A percentile compares a stretch with the other conserved stretches of the same genome.
Conservation (phyloP, 192 early-diverging fungal species). For the Geranomyces variabilis region DNA sequence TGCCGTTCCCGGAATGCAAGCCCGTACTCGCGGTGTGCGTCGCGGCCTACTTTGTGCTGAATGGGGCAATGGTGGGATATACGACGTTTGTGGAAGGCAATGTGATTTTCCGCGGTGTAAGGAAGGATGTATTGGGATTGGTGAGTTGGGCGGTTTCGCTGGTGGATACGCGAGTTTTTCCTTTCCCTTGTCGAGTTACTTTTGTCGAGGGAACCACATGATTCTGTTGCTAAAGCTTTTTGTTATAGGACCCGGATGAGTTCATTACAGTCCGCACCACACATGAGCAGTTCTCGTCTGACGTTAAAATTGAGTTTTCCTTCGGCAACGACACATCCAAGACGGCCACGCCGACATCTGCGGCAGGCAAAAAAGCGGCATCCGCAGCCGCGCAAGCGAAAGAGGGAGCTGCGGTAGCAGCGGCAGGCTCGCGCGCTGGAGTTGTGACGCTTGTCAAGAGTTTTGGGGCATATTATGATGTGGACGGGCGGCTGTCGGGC, state of each 20-base stretch:
- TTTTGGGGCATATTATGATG: conserved; percentile 48
- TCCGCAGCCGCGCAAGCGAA: background rate
- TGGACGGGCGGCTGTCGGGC: conserved; percentile 41
- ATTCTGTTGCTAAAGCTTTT: background rate
- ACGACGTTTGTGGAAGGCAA: conserved; percentile 42
- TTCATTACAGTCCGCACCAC: conserved; percentile 27
- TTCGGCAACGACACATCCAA: background rate
- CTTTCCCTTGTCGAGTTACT: background rate
- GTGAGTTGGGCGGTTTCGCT: conserved; percentile 24
- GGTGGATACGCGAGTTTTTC: too few species aligned
- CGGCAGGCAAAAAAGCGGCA: background rate
- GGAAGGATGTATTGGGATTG: conserved; percentile 36
- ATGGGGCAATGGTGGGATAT: conserved; percentile 41
- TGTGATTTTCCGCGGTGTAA: conserved; percentile 44
- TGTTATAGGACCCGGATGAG: conserved; percentile 32
- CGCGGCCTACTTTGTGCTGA: conserved; percentile 44
- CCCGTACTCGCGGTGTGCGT: conserved; percentile 42
- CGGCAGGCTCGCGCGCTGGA: conserved; percentile 9
- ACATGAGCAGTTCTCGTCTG: conserved; percentile 32
- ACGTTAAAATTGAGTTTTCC: conserved; percentile 34
- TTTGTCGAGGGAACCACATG: background rate
- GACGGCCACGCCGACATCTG: background rate
- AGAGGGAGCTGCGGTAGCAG: background rate
- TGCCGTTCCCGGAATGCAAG: conserved; percentile 46
- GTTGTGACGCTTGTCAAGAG: conserved; percentile 18